These are phyloP conservation scores for Phaeophleospora eucalypticola DNA, from an alignment of 2,329 filamentous ascomycete species.

Conservation along the genomic window DNA sequence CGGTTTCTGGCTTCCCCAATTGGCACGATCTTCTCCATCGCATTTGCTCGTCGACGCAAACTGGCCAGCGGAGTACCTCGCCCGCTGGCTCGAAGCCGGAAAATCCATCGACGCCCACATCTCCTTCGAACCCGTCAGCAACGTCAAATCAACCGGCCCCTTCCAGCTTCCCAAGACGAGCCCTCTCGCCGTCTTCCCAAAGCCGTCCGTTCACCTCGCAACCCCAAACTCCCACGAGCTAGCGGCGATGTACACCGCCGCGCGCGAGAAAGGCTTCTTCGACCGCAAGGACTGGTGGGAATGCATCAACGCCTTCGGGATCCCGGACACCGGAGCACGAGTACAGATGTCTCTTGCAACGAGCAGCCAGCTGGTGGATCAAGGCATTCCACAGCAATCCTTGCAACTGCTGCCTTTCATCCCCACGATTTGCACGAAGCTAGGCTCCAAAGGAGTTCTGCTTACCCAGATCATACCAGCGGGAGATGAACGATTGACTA, in stretches of 20 bases:
- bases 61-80: constrained; percentile 66
- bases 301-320: constrained; percentile 73
- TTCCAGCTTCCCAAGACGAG: constrained; percentile 47
- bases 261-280: constrained; percentile 63
- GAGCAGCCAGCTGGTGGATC: constrained; percentile 63
- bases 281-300: constrained; percentile 71
- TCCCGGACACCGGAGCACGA: constrained; percentile 64
- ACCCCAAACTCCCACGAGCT: constrained; percentile 85
- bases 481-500: constrained; percentile 64
- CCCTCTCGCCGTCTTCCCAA: constrained; percentile 50
- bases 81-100: constrained; percentile 62
- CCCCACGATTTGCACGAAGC: constrained; percentile 77
- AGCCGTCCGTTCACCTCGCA: constrained; percentile 64
- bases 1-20: constrained; percentile 57
- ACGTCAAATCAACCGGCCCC: constrained; percentile 67
- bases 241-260: constrained; percentile 69
- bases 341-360: constrained; percentile 69
- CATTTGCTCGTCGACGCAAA: constrained; percentile 87
- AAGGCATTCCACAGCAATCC: constrained; percentile 76
- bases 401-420: constrained; percentile 86
- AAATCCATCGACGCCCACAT: constrained; percentile 56
- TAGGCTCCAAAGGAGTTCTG: constrained; percentile 72
- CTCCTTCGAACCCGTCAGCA: constrained; percentile 86
- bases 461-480: constrained; percentile 65
- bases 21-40: constrained; percentile 57